Percentiles rank a stretch among this genome's conserved stretches.
These are phyloP conservation scores for Crepidotus variabilis DNA, from an alignment of 768 basidiomycete genomes.

Conservation along the genomic window DNA sequence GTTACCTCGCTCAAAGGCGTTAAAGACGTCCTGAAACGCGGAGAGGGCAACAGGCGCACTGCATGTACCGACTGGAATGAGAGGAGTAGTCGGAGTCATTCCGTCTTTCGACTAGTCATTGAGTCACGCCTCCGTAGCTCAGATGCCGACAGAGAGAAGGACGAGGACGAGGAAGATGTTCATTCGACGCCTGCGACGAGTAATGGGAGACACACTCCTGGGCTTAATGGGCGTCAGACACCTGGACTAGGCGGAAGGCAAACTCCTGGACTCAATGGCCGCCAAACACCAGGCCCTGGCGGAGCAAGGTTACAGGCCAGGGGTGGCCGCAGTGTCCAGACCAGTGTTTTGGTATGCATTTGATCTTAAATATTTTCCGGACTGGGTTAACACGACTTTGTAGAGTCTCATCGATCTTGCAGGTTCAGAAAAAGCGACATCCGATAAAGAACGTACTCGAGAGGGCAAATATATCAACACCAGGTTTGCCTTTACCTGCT, in stretches of 20 bases:
- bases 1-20: conserved; percentile 90
- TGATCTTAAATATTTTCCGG: background rate
- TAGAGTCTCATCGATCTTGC: conserved; percentile 94
- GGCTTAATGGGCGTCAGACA: conserved; percentile 33
- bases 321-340: conserved; percentile 79
- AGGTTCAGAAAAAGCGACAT: conserved; percentile 94
- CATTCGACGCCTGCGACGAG: conserved; percentile 21
- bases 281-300: conserved; percentile 40
- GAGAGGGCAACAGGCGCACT: conserved; percentile 84
- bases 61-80: conserved; percentile 99
- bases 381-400: conserved; percentile 2
- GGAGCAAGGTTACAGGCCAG: conserved; percentile 69
- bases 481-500: conserved; percentile 53
- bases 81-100: conserved; percentile 90
- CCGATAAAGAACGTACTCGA: conserved; percentile 90
- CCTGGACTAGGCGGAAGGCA: conserved; percentile 29
- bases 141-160: conserved; percentile 54
- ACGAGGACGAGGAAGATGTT: conserved; percentile 42
- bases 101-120: conserved; percentile 89
- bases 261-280: conserved; percentile 43
- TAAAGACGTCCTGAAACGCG: conserved; percentile 77
- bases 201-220: conserved; percentile 40
- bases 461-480: conserved; percentile 98
- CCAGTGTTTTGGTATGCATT: conserved; percentile 61
- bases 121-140: conserved; percentile 32